Base-by-base conservation (phyloP, 768 basidiomycete species). In the Amanita muscaria region DNA sequence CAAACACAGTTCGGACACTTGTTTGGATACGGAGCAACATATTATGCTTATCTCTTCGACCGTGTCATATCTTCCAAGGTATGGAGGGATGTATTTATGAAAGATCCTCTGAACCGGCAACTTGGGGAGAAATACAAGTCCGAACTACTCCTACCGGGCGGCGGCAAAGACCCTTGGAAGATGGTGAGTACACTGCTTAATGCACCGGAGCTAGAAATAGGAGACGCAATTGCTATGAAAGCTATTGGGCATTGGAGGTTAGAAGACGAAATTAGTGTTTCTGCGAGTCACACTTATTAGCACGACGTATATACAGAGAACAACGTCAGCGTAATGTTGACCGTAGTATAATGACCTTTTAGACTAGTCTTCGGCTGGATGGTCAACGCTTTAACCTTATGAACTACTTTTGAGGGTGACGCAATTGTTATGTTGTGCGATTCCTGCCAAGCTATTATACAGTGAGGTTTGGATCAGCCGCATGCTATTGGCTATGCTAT, bases 31-130 rank as follows among this genome's bases (percentile, higher is more conserved):
- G 93, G 94, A 4, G 92, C 94, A 11, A 96, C 91, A 0, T 99
- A 99, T 59, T 99, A 99, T 56, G 92, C 91, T 3, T 99, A 99
- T 58, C 72, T 97, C 10, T 93, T 99, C 52, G 96, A 98, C 53
- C 80, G 93, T 4, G 91, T 91, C 3, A 96, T 99, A 48, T 94
- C 96, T 0, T 87, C 87, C 5, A 76, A 85, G n/a, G 83, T 97
- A 0, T 99, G 89, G 86, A 61, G 67, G 8, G 73, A 77, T 8
- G 66, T 94, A 0, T 98, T 98, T 55, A 65, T 69, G 7, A 49
- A 53, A 0, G 70, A 86, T 34, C 87, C 89, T 0, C 61, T 97
- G 12, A 70, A 72, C 43, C 67, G 94, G 12, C 74, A 74, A 27
- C 69, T 74, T 2, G 96, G 96, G 0, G 91, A 97, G 57, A 78